Conservation (phyloP, 106 monocot species). For the Agapanthus africanus region DNA sequence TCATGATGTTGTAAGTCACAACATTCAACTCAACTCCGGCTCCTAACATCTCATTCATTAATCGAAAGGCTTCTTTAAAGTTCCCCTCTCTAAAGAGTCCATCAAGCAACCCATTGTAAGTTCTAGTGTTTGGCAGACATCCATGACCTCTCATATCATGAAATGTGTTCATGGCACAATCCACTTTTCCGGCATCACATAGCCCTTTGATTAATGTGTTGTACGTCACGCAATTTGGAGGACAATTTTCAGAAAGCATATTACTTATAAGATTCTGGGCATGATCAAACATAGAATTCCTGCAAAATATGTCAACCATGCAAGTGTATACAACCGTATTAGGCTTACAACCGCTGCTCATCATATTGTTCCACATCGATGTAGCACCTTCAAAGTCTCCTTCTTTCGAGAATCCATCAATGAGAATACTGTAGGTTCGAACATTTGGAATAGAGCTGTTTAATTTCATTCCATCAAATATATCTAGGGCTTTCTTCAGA, state of each 20-base stretch:
- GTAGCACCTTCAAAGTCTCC: conserved; percentile 54
- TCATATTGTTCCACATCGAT: conserved; percentile 67
- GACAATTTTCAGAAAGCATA: conserved; percentile 45
- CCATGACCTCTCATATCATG: conserved; percentile 45
- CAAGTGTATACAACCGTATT: conserved; percentile 71
- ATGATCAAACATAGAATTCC: conserved; percentile 55
- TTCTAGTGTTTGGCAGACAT: conserved; percentile 41
- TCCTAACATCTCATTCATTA: conserved; percentile 54
- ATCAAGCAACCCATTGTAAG: conserved; percentile 74
- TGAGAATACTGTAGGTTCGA: conserved; percentile 54
- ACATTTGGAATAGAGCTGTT: conserved; percentile 50
- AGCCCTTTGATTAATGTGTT: conserved; percentile 71
- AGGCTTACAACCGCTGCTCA: conserved; percentile 54
- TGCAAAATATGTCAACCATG: conserved; percentile 72
- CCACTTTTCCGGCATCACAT: conserved; percentile 35
- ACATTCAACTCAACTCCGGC: conserved; percentile 23
- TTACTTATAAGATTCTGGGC: conserved; percentile 53
- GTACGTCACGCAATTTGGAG: conserved; percentile 63
- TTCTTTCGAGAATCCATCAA: conserved; percentile 65
- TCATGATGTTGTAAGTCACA: conserved; percentile 63
- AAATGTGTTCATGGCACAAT: conserved; percentile 28
- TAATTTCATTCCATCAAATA: conserved; percentile 45
- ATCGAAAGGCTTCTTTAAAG: conserved; percentile 22
- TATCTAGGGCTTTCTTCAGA: conserved; percentile 32
- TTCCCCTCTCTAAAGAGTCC: conserved; percentile 50